Conservation (phyloP, 139 green algal species). For the Coccomyxa sp. region DNA sequence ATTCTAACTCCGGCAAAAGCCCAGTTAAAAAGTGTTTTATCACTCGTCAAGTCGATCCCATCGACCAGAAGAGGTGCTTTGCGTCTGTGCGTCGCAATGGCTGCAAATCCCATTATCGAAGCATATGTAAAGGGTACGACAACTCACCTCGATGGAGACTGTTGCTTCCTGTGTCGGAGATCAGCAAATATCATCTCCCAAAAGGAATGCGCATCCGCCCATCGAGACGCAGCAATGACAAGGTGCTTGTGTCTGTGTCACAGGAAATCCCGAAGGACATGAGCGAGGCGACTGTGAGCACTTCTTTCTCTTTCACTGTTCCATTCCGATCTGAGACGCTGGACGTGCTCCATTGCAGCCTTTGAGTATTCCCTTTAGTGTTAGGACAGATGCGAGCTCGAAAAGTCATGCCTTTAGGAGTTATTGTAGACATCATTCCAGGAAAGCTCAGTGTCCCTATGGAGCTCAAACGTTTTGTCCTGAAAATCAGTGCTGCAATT, state of each 20-base stretch:
- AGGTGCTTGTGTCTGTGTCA: slow-evolving; percentile 3
- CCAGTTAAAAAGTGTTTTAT: neutral
- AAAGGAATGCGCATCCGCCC: too few relatives aligned
- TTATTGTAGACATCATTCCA: too few relatives aligned
- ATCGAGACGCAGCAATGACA: too few relatives aligned
- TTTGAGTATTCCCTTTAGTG: too few relatives aligned
- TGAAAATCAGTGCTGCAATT: slow-evolving; percentile 3
- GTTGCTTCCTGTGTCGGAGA: too few relatives aligned
- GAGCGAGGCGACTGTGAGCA: slow-evolving; percentile 53
- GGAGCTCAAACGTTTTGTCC: neutral
- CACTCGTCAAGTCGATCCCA: neutral
- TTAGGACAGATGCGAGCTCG: neutral
- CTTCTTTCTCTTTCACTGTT: neutral
- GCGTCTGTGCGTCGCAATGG: neutral
- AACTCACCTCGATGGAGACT: slow-evolving; percentile 14
- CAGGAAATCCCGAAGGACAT: slow-evolving; percentile 41
- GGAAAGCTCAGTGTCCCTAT: neutral
- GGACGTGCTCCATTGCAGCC: too few relatives aligned
- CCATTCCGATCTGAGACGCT: neutral
- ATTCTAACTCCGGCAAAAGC: neutral
- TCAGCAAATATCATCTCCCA: too few relatives aligned
- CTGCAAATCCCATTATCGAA: neutral
- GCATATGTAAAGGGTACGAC: neutral
- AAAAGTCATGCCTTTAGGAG: neutral
- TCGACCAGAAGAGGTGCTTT: neutral